phyloP scores from a whole-genome alignment of 2,329 filamentous ascomycete species.

The Cyphellophora attinorum region DNA sequence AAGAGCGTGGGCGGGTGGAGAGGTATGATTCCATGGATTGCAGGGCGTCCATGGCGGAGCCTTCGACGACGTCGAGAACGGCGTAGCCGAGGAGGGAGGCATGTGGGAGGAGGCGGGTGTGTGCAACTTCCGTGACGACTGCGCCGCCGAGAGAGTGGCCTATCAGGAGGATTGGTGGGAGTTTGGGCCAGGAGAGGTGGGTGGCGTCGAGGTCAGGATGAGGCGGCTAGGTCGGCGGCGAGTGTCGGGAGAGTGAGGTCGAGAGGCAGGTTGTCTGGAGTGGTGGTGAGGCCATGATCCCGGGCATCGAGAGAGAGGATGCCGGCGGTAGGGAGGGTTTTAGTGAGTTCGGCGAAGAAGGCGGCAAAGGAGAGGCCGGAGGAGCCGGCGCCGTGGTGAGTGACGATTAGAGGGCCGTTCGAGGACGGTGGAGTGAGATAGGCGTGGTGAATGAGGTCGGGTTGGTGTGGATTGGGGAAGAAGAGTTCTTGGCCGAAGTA shows the following conservation, averaged over 20 bases:
- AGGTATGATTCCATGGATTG: conserved; percentile 92
- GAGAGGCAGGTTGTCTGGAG: conserved; percentile 21
- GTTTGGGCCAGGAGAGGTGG: conserved; percentile 60
- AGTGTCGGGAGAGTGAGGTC: conserved; percentile 68
- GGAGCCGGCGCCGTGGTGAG: conserved; percentile 90
- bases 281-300: conserved; percentile 64
- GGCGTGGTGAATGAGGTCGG: conserved; percentile 59
- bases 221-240: conserved; percentile 60
- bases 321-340: conserved; percentile 67
- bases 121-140: conserved; percentile 76
- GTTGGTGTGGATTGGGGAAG: conserved; percentile 37
- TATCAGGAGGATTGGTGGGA: conserved; percentile 72
- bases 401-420: conserved; percentile 74
- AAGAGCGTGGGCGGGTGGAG: conserved; percentile 66
- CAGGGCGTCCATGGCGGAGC: conserved; percentile 88
- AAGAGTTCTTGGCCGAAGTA: conserved; percentile 87
- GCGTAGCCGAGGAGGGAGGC: conserved; percentile 68
- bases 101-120: conserved; percentile 55
- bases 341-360: conserved; percentile 66
- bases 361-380: conserved; percentile 87
- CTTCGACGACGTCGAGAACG: conserved; percentile 91
- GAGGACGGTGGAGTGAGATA: conserved; percentile 71
- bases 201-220: conserved; percentile 56
- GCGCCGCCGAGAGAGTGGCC: conserved; percentile 91
- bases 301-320: conserved; percentile 79